Evolutionary conservation across 2,329 filamentous ascomycete species (phyloP).

Genomic region (Aspergillus ochraceus): DNA sequence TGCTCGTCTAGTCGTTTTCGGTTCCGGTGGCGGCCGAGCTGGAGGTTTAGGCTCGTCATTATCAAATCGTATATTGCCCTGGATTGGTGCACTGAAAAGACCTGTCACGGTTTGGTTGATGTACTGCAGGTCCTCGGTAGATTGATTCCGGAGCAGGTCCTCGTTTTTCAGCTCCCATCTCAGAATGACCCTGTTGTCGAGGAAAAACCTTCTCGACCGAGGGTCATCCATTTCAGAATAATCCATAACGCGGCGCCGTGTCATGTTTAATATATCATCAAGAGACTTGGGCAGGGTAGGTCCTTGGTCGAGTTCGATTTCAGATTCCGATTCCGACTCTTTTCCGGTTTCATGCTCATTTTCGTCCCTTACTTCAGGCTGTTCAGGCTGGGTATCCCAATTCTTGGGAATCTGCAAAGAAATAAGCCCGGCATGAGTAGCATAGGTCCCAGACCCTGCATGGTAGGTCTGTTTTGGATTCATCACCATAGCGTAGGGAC

Average conservation of each 20-base stretch:
- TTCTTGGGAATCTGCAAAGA: conserved; percentile 11
- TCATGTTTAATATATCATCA: conserved; percentile 29
- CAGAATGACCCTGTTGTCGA: conserved; percentile 33
- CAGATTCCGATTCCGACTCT: not conserved
- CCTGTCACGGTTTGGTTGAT: conserved; percentile 40
- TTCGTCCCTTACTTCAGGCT: not conserved
- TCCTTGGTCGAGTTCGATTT: not conserved
- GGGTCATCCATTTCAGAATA: conserved; percentile 23
- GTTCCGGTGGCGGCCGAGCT: not conserved
- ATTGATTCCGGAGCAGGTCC: conserved; percentile 26
- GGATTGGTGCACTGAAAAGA: conserved; percentile 32
- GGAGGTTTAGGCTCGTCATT: conserved; percentile 18
- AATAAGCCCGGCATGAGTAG: conserved; percentile 37
- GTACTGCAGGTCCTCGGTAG: conserved; percentile 26
- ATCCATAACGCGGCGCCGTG: conserved; percentile 15
- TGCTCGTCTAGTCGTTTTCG: conserved; percentile 9
- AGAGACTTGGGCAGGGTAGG: conserved; percentile 26
- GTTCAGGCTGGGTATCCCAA: not conserved
- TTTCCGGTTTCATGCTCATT: not conserved
- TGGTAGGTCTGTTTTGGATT: conserved; percentile 42
- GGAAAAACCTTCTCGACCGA: conserved; percentile 27
- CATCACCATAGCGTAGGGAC: conserved; percentile 38
- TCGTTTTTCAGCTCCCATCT: conserved; percentile 39
- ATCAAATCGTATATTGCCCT: conserved; percentile 36
- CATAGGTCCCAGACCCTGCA: conserved; percentile 45